Base-by-base conservation (phyloP, 164 flowering plant genomes). In the Akebia trifoliata region DNA sequence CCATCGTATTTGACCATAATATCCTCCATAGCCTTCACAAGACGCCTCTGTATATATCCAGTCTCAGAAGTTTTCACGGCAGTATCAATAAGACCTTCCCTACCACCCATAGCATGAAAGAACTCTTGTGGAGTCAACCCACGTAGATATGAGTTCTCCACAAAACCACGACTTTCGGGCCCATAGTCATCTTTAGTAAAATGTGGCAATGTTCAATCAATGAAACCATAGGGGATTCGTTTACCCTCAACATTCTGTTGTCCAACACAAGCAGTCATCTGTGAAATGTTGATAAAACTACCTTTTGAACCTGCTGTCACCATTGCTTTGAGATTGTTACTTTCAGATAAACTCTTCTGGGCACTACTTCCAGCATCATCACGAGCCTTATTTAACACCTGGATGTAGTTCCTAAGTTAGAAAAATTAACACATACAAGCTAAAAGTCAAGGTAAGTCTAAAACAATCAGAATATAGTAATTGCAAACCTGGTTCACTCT, bases 241-340 rank as follows among this genome's bases (percentile, higher is more conserved):
- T 93, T 93, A 17, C 99, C 99, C 72, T 93, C 99, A 62, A 93
- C 99, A 69, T 93, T 93, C 73, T 93, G 99, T 79, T 93, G 97
- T n/a, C 99, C 99, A 71, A 93, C 97, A 84, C 99, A 93, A 66
- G 99, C 97, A 78, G 97, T 93, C 99, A 93, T 93, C 75, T 93
- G 99, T 2, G 99, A 93, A 54, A 93, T 93, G 63, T 93, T 93
- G 67, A 93, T 93, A 57, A 93, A 93, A 90, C 99, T 93, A 63
- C 99, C 97, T 64, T 93, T 93, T 2, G 99, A 93, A 18, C 99
- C 99, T 20, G 97, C 99, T 7, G 97, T 93, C 30, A 93, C 99
- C 97, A 93, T 93, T 26, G 99, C 99, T 73, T 93, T 93, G 9
- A 93, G 90, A 72, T 93, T 93, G 76, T 93, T 93, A 69, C 93